A percentile compares a stretch with the other conserved stretches of the same genome.
Conservation (phyloP, 2,329 filamentous ascomycete genomes). For the Dendryphion nanum region DNA sequence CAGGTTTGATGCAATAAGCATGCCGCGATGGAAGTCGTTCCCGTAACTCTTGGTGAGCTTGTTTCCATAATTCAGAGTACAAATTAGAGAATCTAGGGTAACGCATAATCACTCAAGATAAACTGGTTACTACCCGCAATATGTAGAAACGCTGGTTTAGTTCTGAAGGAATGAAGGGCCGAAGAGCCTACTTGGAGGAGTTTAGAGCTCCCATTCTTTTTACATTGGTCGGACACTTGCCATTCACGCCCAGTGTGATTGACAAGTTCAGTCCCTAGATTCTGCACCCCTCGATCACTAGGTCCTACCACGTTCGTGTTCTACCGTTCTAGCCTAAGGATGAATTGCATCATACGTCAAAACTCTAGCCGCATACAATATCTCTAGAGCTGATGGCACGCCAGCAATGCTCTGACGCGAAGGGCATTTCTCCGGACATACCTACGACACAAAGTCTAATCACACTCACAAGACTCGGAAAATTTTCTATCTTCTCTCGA, state of each 20-base stretch:
- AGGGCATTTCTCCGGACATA: no score
- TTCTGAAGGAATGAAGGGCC: neutral
- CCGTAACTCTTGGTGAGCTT: neutral
- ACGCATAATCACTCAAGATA: slow-evolving; percentile 2
- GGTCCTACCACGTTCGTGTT: slow-evolving; percentile 9
- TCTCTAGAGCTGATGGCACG: no score
- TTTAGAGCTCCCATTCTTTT: slow-evolving; percentile 12
- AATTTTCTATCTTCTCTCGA: no score
- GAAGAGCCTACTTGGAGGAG: slow-evolving; percentile 5
- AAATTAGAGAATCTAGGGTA: no score
- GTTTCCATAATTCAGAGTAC: no score
- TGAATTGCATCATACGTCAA: no score
- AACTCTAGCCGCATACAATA: no score
- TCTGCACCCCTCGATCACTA: slow-evolving; percentile 10
- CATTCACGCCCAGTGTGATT: slow-evolving; percentile 5
- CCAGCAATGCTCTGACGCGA: no score
- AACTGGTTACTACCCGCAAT: slow-evolving; percentile 6
- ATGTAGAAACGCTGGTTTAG: neutral
- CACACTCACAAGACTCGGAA: no score
- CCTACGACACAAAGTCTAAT: no score
- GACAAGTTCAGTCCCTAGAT: slow-evolving; percentile 10
- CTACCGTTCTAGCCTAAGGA: slow-evolving; percentile 18
- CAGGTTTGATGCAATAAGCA: neutral
- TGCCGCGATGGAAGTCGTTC: slow-evolving; percentile 4
- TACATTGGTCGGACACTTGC: slow-evolving; percentile 7